These are phyloP conservation scores for Euryodendron excelsum DNA, from an alignment of 148 eudicot species.

Conservation along the genomic window DNA sequence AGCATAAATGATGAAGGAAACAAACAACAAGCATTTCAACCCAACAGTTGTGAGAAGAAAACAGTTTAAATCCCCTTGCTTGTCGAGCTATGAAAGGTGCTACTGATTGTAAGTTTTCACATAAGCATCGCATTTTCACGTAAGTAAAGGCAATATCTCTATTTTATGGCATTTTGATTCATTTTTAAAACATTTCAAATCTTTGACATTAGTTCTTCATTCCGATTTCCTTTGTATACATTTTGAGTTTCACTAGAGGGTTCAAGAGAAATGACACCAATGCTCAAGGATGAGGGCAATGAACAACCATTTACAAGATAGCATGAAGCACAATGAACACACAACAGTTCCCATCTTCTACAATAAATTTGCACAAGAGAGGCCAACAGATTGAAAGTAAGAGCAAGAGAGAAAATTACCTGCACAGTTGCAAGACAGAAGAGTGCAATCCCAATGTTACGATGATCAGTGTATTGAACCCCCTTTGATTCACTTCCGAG, in stretches of 20 bases:
- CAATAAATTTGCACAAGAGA: background rate
- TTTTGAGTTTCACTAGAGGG: background rate
- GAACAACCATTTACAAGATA: too few relatives aligned
- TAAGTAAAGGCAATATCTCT: background rate
- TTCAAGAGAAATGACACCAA: background rate
- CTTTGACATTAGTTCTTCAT: background rate
- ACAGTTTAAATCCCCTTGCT: background rate
- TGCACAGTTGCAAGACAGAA: conserved; percentile 84
- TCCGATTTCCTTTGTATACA: background rate
- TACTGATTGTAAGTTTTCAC: background rate
- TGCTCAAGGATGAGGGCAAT: background rate
- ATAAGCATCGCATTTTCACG: background rate
- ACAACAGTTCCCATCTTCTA: background rate
- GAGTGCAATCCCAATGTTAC: conserved; percentile 76
- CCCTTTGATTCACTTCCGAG: conserved; percentile 70
- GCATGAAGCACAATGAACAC: background rate
- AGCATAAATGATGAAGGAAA: background rate
- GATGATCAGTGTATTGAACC: conserved; percentile 51
- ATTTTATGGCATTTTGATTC: background rate
- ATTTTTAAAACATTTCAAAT: background rate
- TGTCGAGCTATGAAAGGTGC: background rate
- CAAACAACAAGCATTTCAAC: background rate
- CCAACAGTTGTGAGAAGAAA: background rate
- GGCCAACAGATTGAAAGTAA: too few relatives aligned
- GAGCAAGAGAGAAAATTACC: conserved; percentile 35